These are phyloP conservation scores for Knoxia roxburghii DNA, from an alignment of 257 asterid species.

Conservation along the genomic window DNA sequence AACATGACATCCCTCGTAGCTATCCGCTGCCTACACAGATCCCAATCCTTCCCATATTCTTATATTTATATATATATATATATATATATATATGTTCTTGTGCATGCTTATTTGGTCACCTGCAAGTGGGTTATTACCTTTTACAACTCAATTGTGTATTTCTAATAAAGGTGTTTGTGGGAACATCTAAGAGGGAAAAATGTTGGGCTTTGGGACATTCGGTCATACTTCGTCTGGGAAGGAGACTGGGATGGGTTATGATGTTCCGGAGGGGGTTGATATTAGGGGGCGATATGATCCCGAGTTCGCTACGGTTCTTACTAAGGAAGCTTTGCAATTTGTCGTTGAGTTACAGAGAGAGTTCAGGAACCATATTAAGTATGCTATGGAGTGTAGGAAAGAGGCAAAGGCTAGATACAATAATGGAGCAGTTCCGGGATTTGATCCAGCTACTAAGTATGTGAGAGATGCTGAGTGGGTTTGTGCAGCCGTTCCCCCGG, in stretches of 20 bases:
- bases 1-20: conserved; percentile 15
- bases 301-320: conserved; percentile 51
- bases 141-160: no score
- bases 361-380: conserved; percentile 54
- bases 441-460: conserved; percentile 69
- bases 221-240: conserved; percentile 29
- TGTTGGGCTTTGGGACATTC: conserved; percentile 55
- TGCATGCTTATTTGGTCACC: not conserved
- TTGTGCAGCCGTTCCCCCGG: conserved; percentile 62
- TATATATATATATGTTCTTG: not conserved
- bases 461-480: conserved; percentile 70
- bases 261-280: conserved; percentile 79
- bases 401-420: conserved; percentile 65
- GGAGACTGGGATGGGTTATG: conserved; percentile 41
- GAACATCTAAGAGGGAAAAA: conserved; percentile 20
- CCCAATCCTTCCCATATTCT: not conserved
- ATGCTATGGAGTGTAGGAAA: conserved; percentile 73
- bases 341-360: conserved; percentile 73
- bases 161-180: not conserved
- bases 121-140: not conserved
- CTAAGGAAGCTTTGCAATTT: conserved; percentile 61
- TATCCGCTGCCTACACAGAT: conserved; percentile 24
- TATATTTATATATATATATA: not conserved
- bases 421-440: conserved; percentile 58
- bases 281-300: conserved; percentile 75